These are phyloP conservation scores for Pyrenula massariospora DNA, from an alignment of 495 filamentous ascomycete genomes.

Conservation along the genomic window DNA sequence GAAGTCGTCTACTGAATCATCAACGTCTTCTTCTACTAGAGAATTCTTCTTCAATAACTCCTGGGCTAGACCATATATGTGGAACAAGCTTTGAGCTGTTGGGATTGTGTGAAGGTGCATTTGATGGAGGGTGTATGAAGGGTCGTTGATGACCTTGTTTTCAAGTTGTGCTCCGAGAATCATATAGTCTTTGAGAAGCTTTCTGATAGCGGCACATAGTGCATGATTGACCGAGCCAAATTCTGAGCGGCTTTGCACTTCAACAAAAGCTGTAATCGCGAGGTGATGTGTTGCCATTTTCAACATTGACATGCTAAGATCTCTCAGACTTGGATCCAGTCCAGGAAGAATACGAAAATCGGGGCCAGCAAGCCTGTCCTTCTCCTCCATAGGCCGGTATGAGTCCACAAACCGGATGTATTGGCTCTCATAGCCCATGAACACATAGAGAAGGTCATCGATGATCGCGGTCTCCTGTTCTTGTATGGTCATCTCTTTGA, in stretches of 20 bases:
- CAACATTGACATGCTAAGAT: conserved; percentile 76
- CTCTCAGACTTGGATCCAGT: conserved; percentile 80
- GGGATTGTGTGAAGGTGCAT: conserved; percentile 84
- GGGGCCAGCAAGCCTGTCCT: conserved; percentile 74
- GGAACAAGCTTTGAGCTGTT: conserved; percentile 78
- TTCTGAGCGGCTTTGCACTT: conserved; percentile 85
- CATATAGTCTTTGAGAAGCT: conserved; percentile 83
- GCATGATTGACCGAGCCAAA: conserved; percentile 96
- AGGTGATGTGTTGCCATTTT: conserved; percentile 93
- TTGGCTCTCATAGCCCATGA: conserved; percentile 98
- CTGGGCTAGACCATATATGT: conserved; percentile 75
- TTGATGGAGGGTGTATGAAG: conserved; percentile 80
- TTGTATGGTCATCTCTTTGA: conserved; percentile 62
- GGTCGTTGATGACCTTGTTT: conserved; percentile 76
- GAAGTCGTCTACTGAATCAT: conserved; percentile 71
- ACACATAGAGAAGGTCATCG: conserved; percentile 85
- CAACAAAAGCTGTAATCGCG: conserved; percentile 83
- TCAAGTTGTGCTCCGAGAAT: conserved; percentile 88
- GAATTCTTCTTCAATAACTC: conserved; percentile 82
- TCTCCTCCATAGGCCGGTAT: conserved; percentile 75
- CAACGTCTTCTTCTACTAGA: conserved; percentile 72
- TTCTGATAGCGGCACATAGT: conserved; percentile 83
- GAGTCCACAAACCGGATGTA: conserved; percentile 77
- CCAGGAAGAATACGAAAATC: conserved; percentile 68
- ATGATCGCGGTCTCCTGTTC: conserved; percentile 76